phyloP scores from a whole-genome alignment of 495 filamentous ascomycete genomes.

The Oidiodendron maius region DNA sequence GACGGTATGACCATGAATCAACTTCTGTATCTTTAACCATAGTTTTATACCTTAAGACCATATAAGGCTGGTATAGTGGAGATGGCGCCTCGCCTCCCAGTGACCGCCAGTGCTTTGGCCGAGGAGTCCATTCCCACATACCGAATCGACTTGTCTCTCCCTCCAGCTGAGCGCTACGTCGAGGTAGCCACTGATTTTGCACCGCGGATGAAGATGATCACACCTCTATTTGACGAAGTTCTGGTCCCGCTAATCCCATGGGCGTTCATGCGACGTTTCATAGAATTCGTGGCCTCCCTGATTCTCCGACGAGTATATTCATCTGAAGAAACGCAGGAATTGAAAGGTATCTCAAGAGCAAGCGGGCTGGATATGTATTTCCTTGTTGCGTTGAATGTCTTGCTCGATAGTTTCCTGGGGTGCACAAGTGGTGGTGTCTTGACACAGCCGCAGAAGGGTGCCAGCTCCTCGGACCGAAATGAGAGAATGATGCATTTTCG shows the following conservation, averaged over 20 bases:
- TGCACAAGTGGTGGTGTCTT: slow-evolving; percentile 56
- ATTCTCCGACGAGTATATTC: slow-evolving; percentile 44
- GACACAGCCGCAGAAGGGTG: background rate
- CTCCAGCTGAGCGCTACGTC: slow-evolving; percentile 50
- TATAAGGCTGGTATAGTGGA: too few relatives aligned
- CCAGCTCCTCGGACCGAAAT: slow-evolving; percentile 14
- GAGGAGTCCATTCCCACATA: slow-evolving; percentile 32
- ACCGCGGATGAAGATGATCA: slow-evolving; percentile 32
- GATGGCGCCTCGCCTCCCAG: too few relatives aligned
- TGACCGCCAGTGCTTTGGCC: too few relatives aligned
- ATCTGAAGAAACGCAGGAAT: slow-evolving; percentile 54
- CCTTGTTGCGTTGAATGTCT: slow-evolving; percentile 53
- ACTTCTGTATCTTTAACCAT: too few relatives aligned
- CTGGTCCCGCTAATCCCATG: slow-evolving; percentile 11
- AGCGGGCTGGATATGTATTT: slow-evolving; percentile 52
- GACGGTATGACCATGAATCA: too few relatives aligned
- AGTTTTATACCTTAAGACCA: too few relatives aligned
- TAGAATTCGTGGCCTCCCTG: slow-evolving; percentile 34
- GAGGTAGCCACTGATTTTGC: slow-evolving; percentile 39
- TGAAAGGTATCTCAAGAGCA: slow-evolving; percentile 48
- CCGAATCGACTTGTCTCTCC: slow-evolving; percentile 52
- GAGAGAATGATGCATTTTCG: slow-evolving; percentile 53
- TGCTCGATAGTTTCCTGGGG: slow-evolving; percentile 60
- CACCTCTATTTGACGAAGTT: slow-evolving; percentile 42
- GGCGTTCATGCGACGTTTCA: slow-evolving; percentile 7